Conservation (phyloP, 140 eudicot species). For the Cichorium intybus region DNA sequence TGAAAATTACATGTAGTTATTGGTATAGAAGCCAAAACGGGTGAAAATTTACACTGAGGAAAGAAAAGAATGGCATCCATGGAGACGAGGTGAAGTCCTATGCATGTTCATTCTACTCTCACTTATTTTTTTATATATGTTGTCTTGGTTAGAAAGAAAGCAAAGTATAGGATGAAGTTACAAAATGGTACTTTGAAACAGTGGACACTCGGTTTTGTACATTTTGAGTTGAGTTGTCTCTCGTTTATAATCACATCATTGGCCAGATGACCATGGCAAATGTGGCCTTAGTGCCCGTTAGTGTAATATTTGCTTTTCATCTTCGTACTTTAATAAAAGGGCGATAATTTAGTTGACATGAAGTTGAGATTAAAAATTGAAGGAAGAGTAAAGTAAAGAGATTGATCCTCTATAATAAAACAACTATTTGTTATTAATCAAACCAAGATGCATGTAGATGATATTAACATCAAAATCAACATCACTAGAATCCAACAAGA, state of each 20-base stretch:
- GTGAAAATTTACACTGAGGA: neutral
- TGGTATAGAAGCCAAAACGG: slow-evolving; percentile 9
- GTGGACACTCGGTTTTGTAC: slow-evolving; percentile 9
- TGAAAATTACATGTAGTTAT: neutral
- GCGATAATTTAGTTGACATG: neutral
- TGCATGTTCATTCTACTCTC: slow-evolving; percentile 17
- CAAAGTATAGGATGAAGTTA: neutral
- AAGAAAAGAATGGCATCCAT: slow-evolving; percentile 21
- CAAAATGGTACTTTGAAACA: neutral
- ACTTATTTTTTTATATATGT: slow-evolving; percentile 2
- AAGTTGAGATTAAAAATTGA: too few species aligned
- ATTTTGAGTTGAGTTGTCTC: slow-evolving; percentile 2
- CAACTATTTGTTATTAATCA: neutral
- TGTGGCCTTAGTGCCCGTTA: neutral
- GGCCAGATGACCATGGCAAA: neutral
- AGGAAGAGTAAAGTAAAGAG: too few species aligned
- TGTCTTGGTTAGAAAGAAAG: slow-evolving; percentile 17
- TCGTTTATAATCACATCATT: neutral
- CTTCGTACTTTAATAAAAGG: neutral
- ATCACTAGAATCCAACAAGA: slow-evolving; percentile 11
- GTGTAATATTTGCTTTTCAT: neutral
- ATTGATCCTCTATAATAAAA: too few species aligned
- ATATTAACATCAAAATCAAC: neutral
- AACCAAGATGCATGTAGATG: neutral
- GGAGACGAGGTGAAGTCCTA: neutral